phyloP scores from a whole-genome alignment of 768 basidiomycete species.

The Heimioporus sp. region DNA sequence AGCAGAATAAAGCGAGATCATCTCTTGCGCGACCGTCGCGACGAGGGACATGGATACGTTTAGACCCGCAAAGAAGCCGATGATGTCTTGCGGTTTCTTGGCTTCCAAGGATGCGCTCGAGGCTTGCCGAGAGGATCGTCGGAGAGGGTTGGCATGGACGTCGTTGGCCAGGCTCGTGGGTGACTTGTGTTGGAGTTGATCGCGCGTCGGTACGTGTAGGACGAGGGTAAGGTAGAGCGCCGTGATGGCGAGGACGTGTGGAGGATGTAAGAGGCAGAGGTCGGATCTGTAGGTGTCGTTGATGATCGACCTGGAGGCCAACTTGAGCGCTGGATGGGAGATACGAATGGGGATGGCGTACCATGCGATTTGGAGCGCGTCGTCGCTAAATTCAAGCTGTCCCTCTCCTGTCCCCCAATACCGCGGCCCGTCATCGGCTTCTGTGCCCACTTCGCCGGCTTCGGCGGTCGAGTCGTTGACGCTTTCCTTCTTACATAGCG shows the following conservation, averaged over 20 bases:
- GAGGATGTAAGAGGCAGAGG: constrained; percentile 91
- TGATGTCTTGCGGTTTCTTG: constrained; percentile 38
- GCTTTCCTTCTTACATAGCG: constrained; percentile 64
- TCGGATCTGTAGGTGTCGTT: constrained; percentile 96
- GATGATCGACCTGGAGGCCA: constrained; percentile 77
- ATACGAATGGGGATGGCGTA: constrained; percentile 33
- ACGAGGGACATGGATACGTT: constrained; percentile 83
- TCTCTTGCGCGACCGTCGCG: constrained; percentile 86
- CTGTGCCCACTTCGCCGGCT: constrained; percentile 50
- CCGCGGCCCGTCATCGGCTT: constrained; percentile 54
- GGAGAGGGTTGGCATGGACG: constrained; percentile 38
- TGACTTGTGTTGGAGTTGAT: constrained; percentile 40
- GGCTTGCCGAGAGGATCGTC: constrained; percentile 55
- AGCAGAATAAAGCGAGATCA: constrained; percentile 82
- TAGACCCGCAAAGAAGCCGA: constrained; percentile 81
- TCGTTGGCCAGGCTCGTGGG: constrained; percentile 22
- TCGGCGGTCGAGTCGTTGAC: constrained; percentile 48
- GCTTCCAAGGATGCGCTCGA: constrained; percentile 25
- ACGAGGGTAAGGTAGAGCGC: constrained; percentile 87
- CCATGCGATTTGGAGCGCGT: constrained; percentile 91
- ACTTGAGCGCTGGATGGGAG: not conserved
- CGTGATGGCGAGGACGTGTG: constrained; percentile 90
- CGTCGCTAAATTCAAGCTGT: constrained; percentile 70
- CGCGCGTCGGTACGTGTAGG: constrained; percentile 59
- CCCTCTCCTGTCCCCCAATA: constrained; percentile 85